Evolutionary conservation across 2,329 filamentous ascomycete genomes (phyloP), one percentile per base, ranked within the genome.

Genomic region (Stagonosporopsis vannaccii): DNA sequence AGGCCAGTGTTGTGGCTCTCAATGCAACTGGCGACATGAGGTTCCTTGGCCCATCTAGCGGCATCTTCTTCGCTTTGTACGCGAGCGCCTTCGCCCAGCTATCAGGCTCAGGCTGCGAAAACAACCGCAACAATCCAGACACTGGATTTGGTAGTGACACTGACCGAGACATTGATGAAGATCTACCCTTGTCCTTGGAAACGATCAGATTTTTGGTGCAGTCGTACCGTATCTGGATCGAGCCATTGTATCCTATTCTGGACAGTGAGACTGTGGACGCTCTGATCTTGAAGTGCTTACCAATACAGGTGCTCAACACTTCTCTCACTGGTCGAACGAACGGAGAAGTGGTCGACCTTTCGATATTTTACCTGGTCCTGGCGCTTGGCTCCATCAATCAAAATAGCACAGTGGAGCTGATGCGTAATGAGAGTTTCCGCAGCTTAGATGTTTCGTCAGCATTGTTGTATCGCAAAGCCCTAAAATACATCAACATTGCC

Each of bases 1-100:
- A 47, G 5, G 32, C 45, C 5, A 53, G 51, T 17, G 30, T 55
- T 13, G 43, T 55, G 3, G 23, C 51, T 49, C 39, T 55, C 8
- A 55, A 55, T n/a, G 51, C 51, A 28, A 48, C 43, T 12, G 44
- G 51, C 9, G 51, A 55, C 6, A 33, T 48, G 20, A 36, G 43
- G 44, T 55, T 36, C 17, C 51, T 55, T 6, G 51, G 51, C 12
- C 36, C 44, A 2, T 49, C 44, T 17, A 55, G 51, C 25, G 44
- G 44, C 9, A 44, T 47, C 20, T 49, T 43, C 28, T 55, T 55
- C 22, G 51, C 51, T n/a, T 28, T 28, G 28, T 55, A 47, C 20
- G 51, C 51, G 44, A 26, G 19, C 22, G 28, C 37, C 4, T 28
- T 49, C 17, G 37, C 44, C 11, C 43, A 36, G 32, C 23, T 22